phyloP scores from a whole-genome alignment of 495 filamentous ascomycete species.

The Aspergillus funiculosus region DNA sequence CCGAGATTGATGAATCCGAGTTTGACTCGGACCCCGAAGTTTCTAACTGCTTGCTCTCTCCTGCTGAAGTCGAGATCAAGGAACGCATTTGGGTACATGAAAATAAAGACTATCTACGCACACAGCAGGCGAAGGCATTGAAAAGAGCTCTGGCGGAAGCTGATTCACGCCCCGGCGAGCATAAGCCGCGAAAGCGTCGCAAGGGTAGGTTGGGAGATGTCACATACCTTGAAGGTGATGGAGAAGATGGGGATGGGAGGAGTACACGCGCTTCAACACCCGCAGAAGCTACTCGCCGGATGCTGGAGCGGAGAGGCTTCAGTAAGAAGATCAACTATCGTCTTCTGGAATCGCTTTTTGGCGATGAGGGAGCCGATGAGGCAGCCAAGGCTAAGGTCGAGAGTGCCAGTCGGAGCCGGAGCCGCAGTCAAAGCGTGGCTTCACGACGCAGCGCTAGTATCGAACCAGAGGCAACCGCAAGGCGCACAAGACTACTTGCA shows the following conservation, averaged over 20 bases:
- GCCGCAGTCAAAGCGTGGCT: constrained; percentile 35
- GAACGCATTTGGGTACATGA: constrained; percentile 89
- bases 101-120: constrained; percentile 84
- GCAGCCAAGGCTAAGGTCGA: constrained; percentile 29
- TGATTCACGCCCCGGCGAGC: constrained; percentile 40
- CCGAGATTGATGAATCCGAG: constrained; percentile 65
- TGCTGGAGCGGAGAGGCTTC: constrained; percentile 64
- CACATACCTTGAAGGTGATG: constrained; percentile 42
- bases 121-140: constrained; percentile 70
- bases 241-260: constrained; percentile 34
- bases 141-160: constrained; percentile 55
- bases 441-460: constrained; percentile 38
- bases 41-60: constrained; percentile 62
- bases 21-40: constrained; percentile 81
- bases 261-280: constrained; percentile 46
- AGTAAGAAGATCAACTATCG: constrained; percentile 83
- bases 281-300: constrained; percentile 66
- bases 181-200: constrained; percentile 43
- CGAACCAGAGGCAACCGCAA: constrained; percentile 24
- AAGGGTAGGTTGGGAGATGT: constrained; percentile 48
- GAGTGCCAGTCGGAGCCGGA: constrained; percentile 32
- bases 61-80: constrained; percentile 67
- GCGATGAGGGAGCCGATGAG: constrained; percentile 29
- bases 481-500: constrained; percentile 17
- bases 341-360: constrained; percentile 48